Base-by-base conservation (phyloP, 2,329 filamentous ascomycete genomes). In the Dactylella cylindrospora region DNA sequence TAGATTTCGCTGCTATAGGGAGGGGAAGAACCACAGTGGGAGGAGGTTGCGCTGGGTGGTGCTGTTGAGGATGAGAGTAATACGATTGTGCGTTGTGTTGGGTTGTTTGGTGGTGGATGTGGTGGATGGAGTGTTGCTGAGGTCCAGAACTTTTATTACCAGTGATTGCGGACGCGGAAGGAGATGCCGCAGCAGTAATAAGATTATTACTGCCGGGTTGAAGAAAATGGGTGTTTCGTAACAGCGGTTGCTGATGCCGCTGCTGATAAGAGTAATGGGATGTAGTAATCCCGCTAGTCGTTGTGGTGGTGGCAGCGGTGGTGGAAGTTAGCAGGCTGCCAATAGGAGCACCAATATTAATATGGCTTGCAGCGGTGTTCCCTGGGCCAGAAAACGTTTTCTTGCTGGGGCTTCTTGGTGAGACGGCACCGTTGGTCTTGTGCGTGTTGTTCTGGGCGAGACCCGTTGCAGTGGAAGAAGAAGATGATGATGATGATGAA, bases 351-450 rank as follows among this genome's bases (percentile, higher is more conserved):
- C 19, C 25, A n/a, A 15, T 43, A 43, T 28, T 25, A 32, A 31
- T 44, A 39, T 59, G 53, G 53, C 53, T 50, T 59, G 53, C 44
- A 43, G 43, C 19, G 5, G 49, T 35, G 49, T n/a, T n/a, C n/a
- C n/a, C n/a, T n/a, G n/a, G n/a, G n/a, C n/a, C n/a, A n/a, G 52
- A 36, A 49, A 57, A 49, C 19, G 41, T 41, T 41, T 46, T 40
- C 41, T 28, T 32, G 28, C 25, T 23, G 25, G 26, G 40, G 20
- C 25, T 26, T 25, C 1, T 28, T 3, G 6, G 29, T 19, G 13
- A 35, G 26, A 25, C 32, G 7, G n/a, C 41, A 31, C 31, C 31
- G 5, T 8, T 39, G 22, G 35, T 28, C 23, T 38, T 38, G 28
- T 38, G 25, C 23, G 6, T n/a, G 1, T 19, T 38, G 20, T 12